phyloP scores from a whole-genome alignment of 2,329 filamentous ascomycete species.

The Polytolypa hystricis region DNA sequence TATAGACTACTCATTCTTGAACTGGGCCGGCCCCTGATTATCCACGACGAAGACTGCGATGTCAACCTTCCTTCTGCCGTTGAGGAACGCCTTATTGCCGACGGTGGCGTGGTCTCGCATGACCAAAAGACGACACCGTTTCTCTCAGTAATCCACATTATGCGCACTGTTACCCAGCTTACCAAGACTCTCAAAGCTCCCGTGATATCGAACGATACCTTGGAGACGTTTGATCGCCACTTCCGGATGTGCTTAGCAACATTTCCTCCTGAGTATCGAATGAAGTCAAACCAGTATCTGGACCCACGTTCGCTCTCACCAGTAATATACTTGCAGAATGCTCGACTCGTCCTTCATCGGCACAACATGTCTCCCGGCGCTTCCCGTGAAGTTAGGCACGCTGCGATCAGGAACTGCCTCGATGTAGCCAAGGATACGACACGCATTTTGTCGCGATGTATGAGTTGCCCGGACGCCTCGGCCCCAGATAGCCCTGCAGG shows the following conservation, averaged over 20 bases:
- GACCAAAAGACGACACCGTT: slow-evolving; percentile 56
- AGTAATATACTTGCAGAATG: slow-evolving; percentile 67
- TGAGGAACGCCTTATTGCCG: slow-evolving; percentile 57
- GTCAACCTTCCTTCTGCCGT: slow-evolving; percentile 66
- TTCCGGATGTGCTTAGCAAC: slow-evolving; percentile 63
- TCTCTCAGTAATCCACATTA: slow-evolving; percentile 68
- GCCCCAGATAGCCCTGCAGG: slow-evolving; percentile 20
- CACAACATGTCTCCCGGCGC: slow-evolving; percentile 74
- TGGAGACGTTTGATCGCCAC: slow-evolving; percentile 71
- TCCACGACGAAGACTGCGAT: slow-evolving; percentile 82
- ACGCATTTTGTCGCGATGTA: slow-evolving; percentile 57
- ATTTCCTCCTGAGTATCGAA: slow-evolving; percentile 65
- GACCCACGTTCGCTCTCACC: slow-evolving; percentile 66
- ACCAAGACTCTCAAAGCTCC: slow-evolving; percentile 59
- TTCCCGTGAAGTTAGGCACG: slow-evolving; percentile 51
- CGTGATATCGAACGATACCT: slow-evolving; percentile 52
- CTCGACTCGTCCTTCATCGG: slow-evolving; percentile 74
- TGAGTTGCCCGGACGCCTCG: slow-evolving; percentile 23
- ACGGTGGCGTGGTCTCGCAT: slow-evolving; percentile 35
- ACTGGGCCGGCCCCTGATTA: slow-evolving; percentile 66
- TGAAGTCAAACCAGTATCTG: slow-evolving; percentile 53
- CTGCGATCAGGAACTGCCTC: slow-evolving; percentile 68
- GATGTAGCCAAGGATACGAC: slow-evolving; percentile 68
- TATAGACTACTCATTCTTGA: slow-evolving; percentile 62
- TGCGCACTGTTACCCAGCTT: slow-evolving; percentile 64